Base-by-base conservation (phyloP, 352 stramenopile genomes). In the Halophytophthora batemanensis region DNA sequence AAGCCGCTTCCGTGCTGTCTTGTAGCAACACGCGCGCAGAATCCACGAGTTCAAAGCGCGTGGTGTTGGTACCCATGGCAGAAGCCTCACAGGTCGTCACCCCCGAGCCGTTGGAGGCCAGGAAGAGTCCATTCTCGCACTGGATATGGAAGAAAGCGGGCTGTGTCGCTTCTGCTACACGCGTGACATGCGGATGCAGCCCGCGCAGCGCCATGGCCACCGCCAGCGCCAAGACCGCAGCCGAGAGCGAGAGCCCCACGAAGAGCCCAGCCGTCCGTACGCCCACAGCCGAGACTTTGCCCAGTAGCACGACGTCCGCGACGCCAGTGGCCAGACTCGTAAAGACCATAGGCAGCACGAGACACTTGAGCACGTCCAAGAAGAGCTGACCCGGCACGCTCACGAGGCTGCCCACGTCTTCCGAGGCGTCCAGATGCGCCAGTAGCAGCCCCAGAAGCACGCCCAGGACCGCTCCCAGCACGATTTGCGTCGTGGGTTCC, bases 271-370 rank as follows among this genome's bases (percentile, higher is more conserved):
- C 69, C 1, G 73, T 87, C 19, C 72, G 71, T 6, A 63, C 73
- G 13, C 78, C 78, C 19, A 89, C 62, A 1, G 69, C 64, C 1
- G 71, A 84, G 14, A 86, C 74, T 54, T 89, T 87, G 22, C 77
- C 75, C 2, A 85, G 61, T 31, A 84, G 50, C 25, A 89, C 76
- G 38, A 89, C 81, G 39, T 86, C 78, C 21, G 74, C 74, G 39
- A 86, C 64, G 5, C 73, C 74, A 3, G 76, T 83, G 7, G 76
- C 63, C 29, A 88, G 49, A 59, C 69, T 84, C 29, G 68, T 80
- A 41, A 88, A 88, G 2, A 88, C 71, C 75, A 88, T 86, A 17
- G 75, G 78, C 22, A 83, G 54, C 38, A 83, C 73, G 39, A 83
- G 71, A 43, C 69, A 78, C 45, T 77, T 76, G 28, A 83, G 56